Evolutionary conservation across 805 yeast species (phyloP).

Genomic region (Saitoella complicata): DNA sequence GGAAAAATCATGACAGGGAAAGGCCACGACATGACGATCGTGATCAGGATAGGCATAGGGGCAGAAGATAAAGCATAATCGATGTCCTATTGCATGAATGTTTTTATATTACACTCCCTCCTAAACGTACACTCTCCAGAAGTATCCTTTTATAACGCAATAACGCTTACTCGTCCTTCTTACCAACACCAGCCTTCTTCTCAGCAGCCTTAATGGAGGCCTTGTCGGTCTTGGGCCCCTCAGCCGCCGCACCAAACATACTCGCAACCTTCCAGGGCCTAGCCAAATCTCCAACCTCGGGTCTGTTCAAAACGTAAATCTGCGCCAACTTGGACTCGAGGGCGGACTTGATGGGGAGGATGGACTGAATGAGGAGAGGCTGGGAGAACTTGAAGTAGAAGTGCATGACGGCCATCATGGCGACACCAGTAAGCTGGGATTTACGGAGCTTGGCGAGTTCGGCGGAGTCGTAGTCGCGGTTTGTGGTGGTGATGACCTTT

Average conservation of each 20-base stretch:
- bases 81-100: too few species aligned
- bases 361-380: constrained; percentile 88
- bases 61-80: too few species aligned
- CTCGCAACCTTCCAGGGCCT: constrained; percentile 87
- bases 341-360: constrained; percentile 79
- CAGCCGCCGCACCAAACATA: constrained; percentile 39
- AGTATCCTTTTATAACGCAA: too few species aligned
- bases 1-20: too few species aligned
- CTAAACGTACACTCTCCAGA: too few species aligned
- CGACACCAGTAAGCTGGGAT: constrained; percentile 72
- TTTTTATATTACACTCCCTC: too few species aligned
- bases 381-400: constrained; percentile 92
- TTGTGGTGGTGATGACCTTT: constrained; percentile 73
- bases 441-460: constrained; percentile 21
- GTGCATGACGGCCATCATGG: constrained; percentile 98
- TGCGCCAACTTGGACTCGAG: constrained; percentile 79
- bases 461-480: constrained; percentile 69
- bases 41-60: too few species aligned
- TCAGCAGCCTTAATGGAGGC: constrained; percentile 74
- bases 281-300: constrained; percentile 79
- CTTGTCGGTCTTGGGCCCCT: constrained; percentile 59
- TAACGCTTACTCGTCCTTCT: constrained; percentile 54
- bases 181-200: constrained; percentile 61
- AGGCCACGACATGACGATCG: too few species aligned
- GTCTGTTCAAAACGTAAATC: constrained; percentile 70